phyloP scores from a whole-genome alignment of 179 eudicot genomes.

The Corrigiola litoralis region DNA sequence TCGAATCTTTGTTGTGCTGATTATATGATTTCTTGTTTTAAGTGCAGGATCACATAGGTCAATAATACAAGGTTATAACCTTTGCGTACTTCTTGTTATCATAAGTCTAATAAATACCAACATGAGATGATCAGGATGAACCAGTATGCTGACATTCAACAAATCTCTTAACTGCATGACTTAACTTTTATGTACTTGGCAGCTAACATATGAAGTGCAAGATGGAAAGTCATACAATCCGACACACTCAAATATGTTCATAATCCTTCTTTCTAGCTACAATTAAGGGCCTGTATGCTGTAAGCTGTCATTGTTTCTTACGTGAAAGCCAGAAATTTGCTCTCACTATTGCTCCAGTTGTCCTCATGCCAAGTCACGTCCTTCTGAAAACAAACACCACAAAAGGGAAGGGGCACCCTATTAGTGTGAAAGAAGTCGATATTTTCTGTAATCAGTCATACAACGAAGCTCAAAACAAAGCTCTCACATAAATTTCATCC shows the following conservation, averaged over 20 bases:
- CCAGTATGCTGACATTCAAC: too few relatives aligned
- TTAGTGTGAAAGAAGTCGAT: too few relatives aligned
- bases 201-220: neutral
- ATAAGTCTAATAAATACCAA: neutral
- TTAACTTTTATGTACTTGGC: neutral
- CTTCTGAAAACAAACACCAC: conserved; percentile 36
- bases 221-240: neutral
- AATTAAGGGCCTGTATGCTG: neutral
- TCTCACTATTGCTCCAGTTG: conserved; percentile 87
- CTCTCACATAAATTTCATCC: too few relatives aligned
- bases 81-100: too few relatives aligned
- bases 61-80: too few relatives aligned
- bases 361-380: conserved; percentile 97
- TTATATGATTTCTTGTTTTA: too few relatives aligned
- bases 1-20: too few relatives aligned
- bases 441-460: too few relatives aligned
- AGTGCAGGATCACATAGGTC: too few relatives aligned
- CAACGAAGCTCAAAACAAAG: too few relatives aligned
- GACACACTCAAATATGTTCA: too few relatives aligned
- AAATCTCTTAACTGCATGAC: neutral
- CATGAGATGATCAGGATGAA: neutral
- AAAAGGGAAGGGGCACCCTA: neutral
- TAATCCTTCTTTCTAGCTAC: neutral
- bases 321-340: conserved; percentile 98
- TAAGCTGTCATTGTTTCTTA: conserved; percentile 30